Base-by-base conservation (phyloP, 768 basidiomycete genomes). In the Boletellus ananiceps region DNA sequence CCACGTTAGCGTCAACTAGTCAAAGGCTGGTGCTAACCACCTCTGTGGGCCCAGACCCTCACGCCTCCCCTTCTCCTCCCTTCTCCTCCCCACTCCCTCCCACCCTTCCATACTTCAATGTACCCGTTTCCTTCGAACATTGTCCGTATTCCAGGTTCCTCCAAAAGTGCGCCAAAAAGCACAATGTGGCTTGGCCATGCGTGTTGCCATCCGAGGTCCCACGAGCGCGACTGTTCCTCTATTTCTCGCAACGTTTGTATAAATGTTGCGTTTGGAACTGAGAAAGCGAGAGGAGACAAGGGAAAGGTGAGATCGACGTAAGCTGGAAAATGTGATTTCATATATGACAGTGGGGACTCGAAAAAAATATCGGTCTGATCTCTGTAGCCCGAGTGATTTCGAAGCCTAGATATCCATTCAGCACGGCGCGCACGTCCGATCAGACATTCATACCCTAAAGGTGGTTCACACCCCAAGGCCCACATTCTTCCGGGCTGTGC, bases 391-490 rank as follows among this genome's bases (percentile, higher is more conserved):
- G 71, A 50, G 0, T 78, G 64, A 49, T 82, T 67, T 61, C 81
- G 77, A 40, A 69, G 56, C 33, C 66, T 67, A 11, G 75, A 50
- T 40, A 47, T 47, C 44, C 36, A 23, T 31, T 49, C 43, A 55
- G 52, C 56, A 51, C 46, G 44, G 19, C 44, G 36, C n/a, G 21
- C 21, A 34, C 15, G 29, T 35, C 8, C 27, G 35, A 32, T 23
- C 16, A 18, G 45, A 40, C 38, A 33, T 25, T 46, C 86, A 57
- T 69, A 95, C 93, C 77, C 67, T 1, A 95, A 66, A 0, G 95
- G 95, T 2, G 96, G 96, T 62, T 97, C 95, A 61, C 96, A 99
- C 5, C 88, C 86, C 19, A 99, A 64, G 18, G 87, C 81, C 93
- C 94, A 98, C 59, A 86, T 71, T 45, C 71, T 69, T 8, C 80